A percentile compares a stretch with the other conserved stretches of the same genome.
phyloP scores from a whole-genome alignment of 164 flowering plant species.

The Umbellularia californica region DNA sequence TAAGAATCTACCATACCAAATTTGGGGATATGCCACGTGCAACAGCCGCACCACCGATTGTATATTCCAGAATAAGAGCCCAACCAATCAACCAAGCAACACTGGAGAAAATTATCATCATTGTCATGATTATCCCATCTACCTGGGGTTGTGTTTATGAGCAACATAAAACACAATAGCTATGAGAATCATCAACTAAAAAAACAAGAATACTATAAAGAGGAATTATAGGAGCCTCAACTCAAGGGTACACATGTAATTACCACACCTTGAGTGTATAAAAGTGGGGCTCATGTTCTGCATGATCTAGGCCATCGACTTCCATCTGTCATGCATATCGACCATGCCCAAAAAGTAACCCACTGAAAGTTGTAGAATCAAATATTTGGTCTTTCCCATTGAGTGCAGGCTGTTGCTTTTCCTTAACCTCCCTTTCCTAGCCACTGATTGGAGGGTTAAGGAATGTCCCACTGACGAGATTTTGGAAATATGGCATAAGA shows the following conservation, averaged over 20 bases:
- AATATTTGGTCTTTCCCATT: not conserved
- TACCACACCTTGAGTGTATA: not conserved
- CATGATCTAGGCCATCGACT: not conserved
- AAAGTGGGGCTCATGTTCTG: not conserved
- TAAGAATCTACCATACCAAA: slow-evolving; percentile 44
- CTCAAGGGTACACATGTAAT: not conserved
- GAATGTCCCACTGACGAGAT: not conserved
- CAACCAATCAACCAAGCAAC: slow-evolving; percentile 97
- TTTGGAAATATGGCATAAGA: not conserved
- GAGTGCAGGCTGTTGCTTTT: not conserved
- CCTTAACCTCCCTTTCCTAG: not conserved
- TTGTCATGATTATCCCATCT: too few relatives aligned
- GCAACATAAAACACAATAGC: slow-evolving; percentile 4
- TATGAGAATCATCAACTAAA: slow-evolving; percentile 6
- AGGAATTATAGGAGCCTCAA: not conserved
- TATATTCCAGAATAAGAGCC: slow-evolving; percentile 92
- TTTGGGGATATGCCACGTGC: slow-evolving; percentile 97
- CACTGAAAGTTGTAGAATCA: not conserved
- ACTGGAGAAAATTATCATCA: slow-evolving; percentile 30
- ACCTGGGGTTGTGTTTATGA: too few relatives aligned
- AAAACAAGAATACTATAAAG: not conserved
- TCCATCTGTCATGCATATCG: too few relatives aligned
- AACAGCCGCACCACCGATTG: slow-evolving; percentile 93
- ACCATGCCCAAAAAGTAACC: not conserved
- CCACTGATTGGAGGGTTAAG: not conserved